Conservation (phyloP, 345 rosid genomes). For the Citrus sinensis region DVS_A1.0 CM039163.1:42261501-42262000, state of each 20-base stretch:
- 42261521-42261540: constrained; percentile 10
- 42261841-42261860: neutral
- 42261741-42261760: constrained; percentile 11
- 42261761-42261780: constrained; percentile 6
- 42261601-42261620: neutral
- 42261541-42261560: constrained; percentile 4
- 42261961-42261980: too few relatives aligned
- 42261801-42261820: neutral
- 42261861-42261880: neutral
- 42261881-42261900: neutral
- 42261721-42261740: constrained; percentile 14
- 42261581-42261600: constrained; percentile 19
- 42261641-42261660: constrained; percentile 31
- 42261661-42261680: constrained; percentile 12
- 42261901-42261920: too few relatives aligned
- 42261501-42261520: constrained; percentile 9
- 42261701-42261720: constrained; percentile 20
- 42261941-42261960: too few relatives aligned
- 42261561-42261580: constrained; percentile 13
- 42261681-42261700: constrained; percentile 19
- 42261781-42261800: neutral
- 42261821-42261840: neutral
- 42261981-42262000: too few relatives aligned
- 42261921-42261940: too few relatives aligned
- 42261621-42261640: constrained; percentile 21